phyloP scores from a whole-genome alignment of 164 flowering plant species.

The Tetrastigma voinierianum region DNA sequence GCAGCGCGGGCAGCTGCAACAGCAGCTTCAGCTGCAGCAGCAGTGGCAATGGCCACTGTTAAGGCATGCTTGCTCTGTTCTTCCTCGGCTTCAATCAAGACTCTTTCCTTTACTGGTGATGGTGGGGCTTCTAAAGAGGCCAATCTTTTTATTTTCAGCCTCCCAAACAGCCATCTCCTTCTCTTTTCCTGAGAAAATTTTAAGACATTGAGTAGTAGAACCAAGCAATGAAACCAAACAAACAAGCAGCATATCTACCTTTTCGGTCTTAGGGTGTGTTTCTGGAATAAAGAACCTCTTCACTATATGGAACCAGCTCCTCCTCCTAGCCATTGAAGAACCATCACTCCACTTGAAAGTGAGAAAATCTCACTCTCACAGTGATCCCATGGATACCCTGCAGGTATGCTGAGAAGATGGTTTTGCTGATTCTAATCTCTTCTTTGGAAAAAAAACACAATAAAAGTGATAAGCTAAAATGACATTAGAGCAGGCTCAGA shows the following conservation, averaged over 20 bases:
- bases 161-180: conserved; percentile 49
- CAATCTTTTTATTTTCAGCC: conserved; percentile 33
- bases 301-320: conserved; percentile 49
- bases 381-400: neutral
- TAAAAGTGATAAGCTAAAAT: no score
- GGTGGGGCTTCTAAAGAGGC: conserved; percentile 32
- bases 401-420: neutral
- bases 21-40: conserved; percentile 80
- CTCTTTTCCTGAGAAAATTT: conserved; percentile 30
- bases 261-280: conserved; percentile 32
- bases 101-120: conserved; percentile 8
- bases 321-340: conserved; percentile 65
- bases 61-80: conserved; percentile 69
- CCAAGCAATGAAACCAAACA: neutral
- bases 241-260: conserved; percentile 35
- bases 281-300: conserved; percentile 55
- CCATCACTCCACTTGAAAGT: conserved; percentile 23
- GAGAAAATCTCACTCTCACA: neutral
- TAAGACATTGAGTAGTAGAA: neutral
- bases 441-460: no score
- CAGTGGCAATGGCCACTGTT: conserved; percentile 63
- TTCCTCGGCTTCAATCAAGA: conserved; percentile 43
- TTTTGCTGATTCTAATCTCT: neutral
- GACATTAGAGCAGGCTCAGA: no score
- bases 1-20: conserved; percentile 74